A percentile compares a stretch with the other conserved stretches of the same genome.
phyloP scores from a whole-genome alignment of 352 stramenopile genomes.

The Thraustochytrium sp. region DNA sequence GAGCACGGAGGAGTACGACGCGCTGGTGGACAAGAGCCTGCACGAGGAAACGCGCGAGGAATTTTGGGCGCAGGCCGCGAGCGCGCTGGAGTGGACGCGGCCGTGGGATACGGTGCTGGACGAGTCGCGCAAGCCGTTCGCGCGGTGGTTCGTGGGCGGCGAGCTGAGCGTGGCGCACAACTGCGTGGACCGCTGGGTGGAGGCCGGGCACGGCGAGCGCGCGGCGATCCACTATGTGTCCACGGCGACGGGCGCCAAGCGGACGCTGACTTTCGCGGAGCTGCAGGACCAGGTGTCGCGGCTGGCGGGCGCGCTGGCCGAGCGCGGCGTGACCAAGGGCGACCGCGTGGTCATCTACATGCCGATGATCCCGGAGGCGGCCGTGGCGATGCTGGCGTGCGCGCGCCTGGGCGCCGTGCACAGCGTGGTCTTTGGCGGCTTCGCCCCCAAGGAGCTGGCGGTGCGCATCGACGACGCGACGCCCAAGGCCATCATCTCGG shows the following conservation, averaged over 20 bases:
- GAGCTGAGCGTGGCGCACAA: slow-evolving; percentile 44
- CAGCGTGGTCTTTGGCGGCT: slow-evolving; percentile 80
- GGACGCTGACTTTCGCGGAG: slow-evolving; percentile 64
- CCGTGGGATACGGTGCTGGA: slow-evolving; percentile 25
- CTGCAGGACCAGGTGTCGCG: slow-evolving; percentile 63
- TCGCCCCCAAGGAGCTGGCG: slow-evolving; percentile 71
- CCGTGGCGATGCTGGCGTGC: slow-evolving; percentile 85
- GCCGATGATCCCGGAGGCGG: slow-evolving; percentile 86
- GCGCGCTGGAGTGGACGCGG: background rate
- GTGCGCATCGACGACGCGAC: slow-evolving; percentile 69
- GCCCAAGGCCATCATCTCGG: slow-evolving; percentile 68
- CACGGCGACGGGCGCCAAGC: slow-evolving; percentile 58
- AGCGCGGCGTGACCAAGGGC: slow-evolving; percentile 57
- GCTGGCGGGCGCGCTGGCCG: slow-evolving; percentile 61
- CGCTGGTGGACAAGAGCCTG: background rate
- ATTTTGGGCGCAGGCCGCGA: background rate
- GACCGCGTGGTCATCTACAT: slow-evolving; percentile 83
- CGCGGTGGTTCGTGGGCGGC: slow-evolving; percentile 28
- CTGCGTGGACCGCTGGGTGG: slow-evolving; percentile 28
- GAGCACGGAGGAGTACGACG: background rate
- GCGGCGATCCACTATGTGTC: slow-evolving; percentile 53
- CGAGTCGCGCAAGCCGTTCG: background rate
- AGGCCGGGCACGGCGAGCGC: background rate
- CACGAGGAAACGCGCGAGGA: background rate
- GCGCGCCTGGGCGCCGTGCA: slow-evolving; percentile 82